Base-by-base conservation (phyloP, 305 asterid genomes). In the Fraxinus ornus region DNA sequence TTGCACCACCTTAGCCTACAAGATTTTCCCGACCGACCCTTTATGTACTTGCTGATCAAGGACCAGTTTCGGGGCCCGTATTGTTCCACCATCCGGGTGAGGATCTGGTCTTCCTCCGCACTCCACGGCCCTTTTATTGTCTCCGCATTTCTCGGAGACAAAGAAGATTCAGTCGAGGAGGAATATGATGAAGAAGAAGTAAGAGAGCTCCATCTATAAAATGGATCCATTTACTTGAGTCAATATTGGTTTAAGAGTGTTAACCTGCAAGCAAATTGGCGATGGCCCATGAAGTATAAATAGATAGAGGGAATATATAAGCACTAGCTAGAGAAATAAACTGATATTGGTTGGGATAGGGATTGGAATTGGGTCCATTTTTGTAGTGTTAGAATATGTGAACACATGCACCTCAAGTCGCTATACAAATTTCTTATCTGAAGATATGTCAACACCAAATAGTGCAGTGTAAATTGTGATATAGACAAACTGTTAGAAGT, bases 1-100 rank as follows among this genome's bases (percentile, higher is more conserved):
- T 94, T 94, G 86, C 98, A 94, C 97, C 98, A 94, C 70, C 98
- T 82, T 1, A 93, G 91, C 83, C 98, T 68, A 78, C 98, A 95
- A 0, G 97, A 92, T 33, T 95, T 95, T 0, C 97, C 98, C 7
- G 98, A 92, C 33, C 98, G 81, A 0, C 98, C 98, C 81, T 89
- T 92, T 3, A 95, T 92, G 81, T 92, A 90, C 73, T 91, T 95
- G 73, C 98, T 90, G 0, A 95, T 95, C 36, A 91, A 73, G 2
- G 98, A 91, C 98, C 98, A 95, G 83, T 93, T 95, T 3, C 93
- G 81, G 3, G 97, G 81, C 4, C 98, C 97, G 78, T 91, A 88
- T 0, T 91, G 88, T 17, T 91, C 95, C 2, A 94, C 97, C 2
- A 93, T 86, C 0, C 89, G 88, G 78, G 93, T 91, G 60, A 94